Evolutionary conservation across 1,139 yeast genomes (phyloP).

Genomic region (Debaryomyces sp.): DNA sequence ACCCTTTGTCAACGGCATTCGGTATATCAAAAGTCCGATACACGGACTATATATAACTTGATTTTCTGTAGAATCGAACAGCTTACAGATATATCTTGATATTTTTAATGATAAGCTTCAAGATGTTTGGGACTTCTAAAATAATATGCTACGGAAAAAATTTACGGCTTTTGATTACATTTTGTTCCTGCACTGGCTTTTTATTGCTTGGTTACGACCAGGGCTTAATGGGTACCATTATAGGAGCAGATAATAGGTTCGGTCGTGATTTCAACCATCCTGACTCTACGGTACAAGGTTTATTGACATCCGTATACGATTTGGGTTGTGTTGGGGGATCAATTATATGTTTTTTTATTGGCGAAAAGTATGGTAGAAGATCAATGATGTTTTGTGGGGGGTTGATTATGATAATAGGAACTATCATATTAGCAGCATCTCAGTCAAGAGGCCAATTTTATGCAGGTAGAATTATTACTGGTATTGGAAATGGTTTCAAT

Average conservation of each 20-base stretch:
- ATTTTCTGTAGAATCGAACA: neutral
- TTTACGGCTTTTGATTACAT: conserved; percentile 7
- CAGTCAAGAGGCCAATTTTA: conserved; percentile 45
- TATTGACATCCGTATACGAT: conserved; percentile 34
- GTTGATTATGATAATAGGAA: conserved; percentile 42
- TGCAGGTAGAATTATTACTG: conserved; percentile 48
- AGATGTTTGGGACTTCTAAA: neutral
- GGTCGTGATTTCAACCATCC: conserved; percentile 16
- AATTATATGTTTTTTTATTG: conserved; percentile 31
- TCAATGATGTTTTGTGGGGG: conserved; percentile 41
- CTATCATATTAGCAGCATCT: conserved; percentile 52
- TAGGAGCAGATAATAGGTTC: conserved; percentile 10
- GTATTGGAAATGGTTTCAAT: conserved; percentile 37
- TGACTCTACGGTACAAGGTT: conserved; percentile 28
- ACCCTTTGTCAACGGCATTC: neutral
- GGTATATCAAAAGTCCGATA: neutral
- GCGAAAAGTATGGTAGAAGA: conserved; percentile 52
- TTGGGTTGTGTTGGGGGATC: conserved; percentile 37
- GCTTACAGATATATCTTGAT: neutral
- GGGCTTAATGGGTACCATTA: conserved; percentile 13
- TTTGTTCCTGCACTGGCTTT: conserved; percentile 12
- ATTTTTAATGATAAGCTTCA: neutral
- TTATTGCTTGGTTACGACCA: conserved; percentile 15
- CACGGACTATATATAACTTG: neutral
- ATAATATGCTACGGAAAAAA: conserved; percentile 6